Percentiles rank a stretch among this genome's conserved stretches.
phyloP scores from a whole-genome alignment of 2,329 filamentous ascomycete genomes.

The Ophiosphaerella narmari region DNA sequence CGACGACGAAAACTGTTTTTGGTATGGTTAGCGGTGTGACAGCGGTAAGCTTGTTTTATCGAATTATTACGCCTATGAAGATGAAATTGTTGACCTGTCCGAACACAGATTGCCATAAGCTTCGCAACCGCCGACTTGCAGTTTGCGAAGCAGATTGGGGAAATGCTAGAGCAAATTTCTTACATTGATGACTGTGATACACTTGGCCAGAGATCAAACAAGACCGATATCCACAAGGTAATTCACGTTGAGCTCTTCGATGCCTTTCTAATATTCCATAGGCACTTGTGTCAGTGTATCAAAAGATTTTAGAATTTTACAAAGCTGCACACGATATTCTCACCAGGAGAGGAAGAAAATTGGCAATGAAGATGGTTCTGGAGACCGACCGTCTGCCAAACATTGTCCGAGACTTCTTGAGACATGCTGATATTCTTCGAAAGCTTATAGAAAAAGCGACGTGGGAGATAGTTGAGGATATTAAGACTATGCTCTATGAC shows the following conservation, averaged over 20 bases:
- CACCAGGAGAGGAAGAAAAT: constrained; percentile 5
- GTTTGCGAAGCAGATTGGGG: constrained; percentile 13
- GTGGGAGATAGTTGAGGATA: constrained; percentile 14
- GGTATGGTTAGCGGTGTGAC: too few species aligned
- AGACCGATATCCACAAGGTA: constrained; percentile 12
- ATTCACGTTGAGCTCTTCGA: neutral
- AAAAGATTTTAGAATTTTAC: constrained; percentile 12
- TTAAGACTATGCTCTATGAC: constrained; percentile 12
- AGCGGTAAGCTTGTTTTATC: too few species aligned
- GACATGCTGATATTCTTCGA: constrained; percentile 9
- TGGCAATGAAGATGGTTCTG: constrained; percentile 12
- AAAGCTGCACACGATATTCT: constrained; percentile 11
- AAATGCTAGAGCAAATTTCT: constrained; percentile 14
- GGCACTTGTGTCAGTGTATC: constrained; percentile 13
- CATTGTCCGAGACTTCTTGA: constrained; percentile 11
- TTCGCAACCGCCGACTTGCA: neutral
- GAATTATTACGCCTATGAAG: too few species aligned
- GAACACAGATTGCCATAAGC: too few species aligned
- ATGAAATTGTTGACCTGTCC: too few species aligned
- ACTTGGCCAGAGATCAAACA: constrained; percentile 10
- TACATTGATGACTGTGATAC: constrained; percentile 17
- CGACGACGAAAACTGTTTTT: too few species aligned
- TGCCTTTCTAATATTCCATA: constrained; percentile 1
- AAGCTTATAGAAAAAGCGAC: constrained; percentile 13
- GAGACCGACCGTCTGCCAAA: constrained; percentile 13